Evolutionary conservation across 2,329 filamentous ascomycete genomes (phyloP), one percentile per base, ranked within the genome.

Genomic region (Colletotrichum viniferum): DNA sequence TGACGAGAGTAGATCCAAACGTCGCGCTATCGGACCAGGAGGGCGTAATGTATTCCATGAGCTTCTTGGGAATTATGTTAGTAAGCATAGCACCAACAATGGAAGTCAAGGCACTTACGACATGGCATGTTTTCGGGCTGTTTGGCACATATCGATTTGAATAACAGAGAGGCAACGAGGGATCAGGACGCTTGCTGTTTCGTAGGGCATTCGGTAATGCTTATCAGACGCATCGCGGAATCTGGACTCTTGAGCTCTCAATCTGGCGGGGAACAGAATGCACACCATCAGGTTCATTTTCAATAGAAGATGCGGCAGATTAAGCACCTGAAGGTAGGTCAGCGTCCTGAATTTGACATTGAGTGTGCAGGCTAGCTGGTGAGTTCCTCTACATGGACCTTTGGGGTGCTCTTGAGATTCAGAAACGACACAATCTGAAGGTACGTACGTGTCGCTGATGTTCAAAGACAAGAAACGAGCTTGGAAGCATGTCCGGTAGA

Each of bases 81-180:
- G 3, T 43, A 43, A 43, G 38, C 18, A n/a, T 12, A 48, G 38
- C 18, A n/a, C 16, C 18, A n/a, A n/a, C 38, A 4, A 48, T n/a
- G 38, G 12, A 7, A 21, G 5, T 7, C 18, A 12, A n/a, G 9
- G 18, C 9, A 48, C 5, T n/a, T n/a, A 48, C 2, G 9, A 48
- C 9, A n/a, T 12, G 5, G 7, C 1, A n/a, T 48, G 0, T 1
- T n/a, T n/a, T n/a, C 38, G 9, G 9, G 9, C 0, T 12, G 5
- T 48, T 48, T 12, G 9, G 4, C 18, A 12, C 2, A 2, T 48
- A 12, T 48, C 5, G 18, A 0, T 48, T 7, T 48, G 38, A 48
- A 48, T 48, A n/a, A 48, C 9, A 48, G 18, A 0, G 18, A n/a
- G 18, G 1, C 18, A 48, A 4, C 38, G 38, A 48, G 38, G 38